phyloP scores from a whole-genome alignment of 164 flowering plant species.

The Berberis vulgaris region DNA sequence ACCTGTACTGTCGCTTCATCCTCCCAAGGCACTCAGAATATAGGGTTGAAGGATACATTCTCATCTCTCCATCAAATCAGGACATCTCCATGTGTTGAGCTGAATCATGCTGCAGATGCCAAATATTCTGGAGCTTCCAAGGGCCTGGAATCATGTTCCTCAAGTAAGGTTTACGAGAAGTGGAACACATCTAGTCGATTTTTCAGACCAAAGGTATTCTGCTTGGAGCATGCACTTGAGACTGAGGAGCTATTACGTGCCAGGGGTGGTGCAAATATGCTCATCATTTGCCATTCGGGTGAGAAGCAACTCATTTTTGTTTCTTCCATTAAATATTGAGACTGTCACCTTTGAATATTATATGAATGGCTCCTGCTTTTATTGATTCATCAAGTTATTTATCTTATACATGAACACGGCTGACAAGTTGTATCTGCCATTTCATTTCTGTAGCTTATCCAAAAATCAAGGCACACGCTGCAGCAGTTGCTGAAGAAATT shows the following conservation, averaged over 20 bases:
- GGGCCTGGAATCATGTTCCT: constrained; percentile 10
- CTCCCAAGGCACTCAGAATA: constrained; percentile 3
- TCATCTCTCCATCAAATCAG: background rate
- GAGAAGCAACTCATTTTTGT: background rate
- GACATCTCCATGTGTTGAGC: too few relatives aligned
- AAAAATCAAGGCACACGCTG: constrained; percentile 67
- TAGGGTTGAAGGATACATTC: background rate
- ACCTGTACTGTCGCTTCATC: constrained; percentile 5
- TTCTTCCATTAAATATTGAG: background rate
- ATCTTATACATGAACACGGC: background rate
- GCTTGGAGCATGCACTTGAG: constrained; percentile 88
- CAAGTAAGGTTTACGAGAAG: constrained; percentile 11
- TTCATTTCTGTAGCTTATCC: constrained; percentile 52
- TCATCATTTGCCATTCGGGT: constrained; percentile 97
- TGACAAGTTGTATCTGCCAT: constrained; percentile 10
- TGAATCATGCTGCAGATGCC: too few relatives aligned
- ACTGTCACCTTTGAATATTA: background rate
- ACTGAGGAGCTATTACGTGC: constrained; percentile 46
- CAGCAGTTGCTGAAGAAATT: constrained; percentile 60
- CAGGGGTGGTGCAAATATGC: constrained; percentile 79
- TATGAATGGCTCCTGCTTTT: too few relatives aligned
- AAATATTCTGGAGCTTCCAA: constrained; percentile 1
- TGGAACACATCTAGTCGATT: constrained; percentile 40
- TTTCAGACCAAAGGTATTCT: constrained; percentile 77
- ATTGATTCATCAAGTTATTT: background rate